Evolutionary conservation across 2,329 filamentous ascomycete species (phyloP).

Genomic region (Fusarium lyarnte): DNA sequence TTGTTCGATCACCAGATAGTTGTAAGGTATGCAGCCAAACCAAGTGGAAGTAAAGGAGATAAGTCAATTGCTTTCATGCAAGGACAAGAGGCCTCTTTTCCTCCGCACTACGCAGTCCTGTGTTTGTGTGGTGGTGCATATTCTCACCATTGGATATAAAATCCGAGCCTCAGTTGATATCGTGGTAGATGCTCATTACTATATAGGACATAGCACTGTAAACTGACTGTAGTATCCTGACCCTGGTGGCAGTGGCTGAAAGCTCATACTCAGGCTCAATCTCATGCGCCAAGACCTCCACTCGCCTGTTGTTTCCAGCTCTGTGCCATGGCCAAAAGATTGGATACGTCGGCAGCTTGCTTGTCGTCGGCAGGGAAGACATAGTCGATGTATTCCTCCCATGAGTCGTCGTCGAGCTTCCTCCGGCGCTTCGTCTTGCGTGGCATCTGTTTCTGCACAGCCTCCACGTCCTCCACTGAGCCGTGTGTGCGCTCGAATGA

Average conservation of each 20-base stretch:
- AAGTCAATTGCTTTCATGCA: neutral
- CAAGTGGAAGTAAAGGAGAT: neutral
- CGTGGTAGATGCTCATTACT: neutral
- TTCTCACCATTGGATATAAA: neutral
- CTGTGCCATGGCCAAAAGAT: conserved; percentile 85
- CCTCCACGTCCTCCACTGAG: conserved; percentile 75
- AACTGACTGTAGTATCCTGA: neutral
- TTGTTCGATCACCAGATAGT: neutral
- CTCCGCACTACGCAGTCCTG: neutral
- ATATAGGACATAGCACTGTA: neutral
- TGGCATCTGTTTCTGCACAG: conserved; percentile 93
- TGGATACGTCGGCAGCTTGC: conserved; percentile 83
- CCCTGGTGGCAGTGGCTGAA: neutral
- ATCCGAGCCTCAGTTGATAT: neutral
- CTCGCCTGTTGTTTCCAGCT: conserved; percentile 82
- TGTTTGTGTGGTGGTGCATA: neutral
- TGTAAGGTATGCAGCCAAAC: neutral
- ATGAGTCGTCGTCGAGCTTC: conserved; percentile 89
- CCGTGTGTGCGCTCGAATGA: conserved; percentile 92
- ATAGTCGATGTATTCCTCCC: conserved; percentile 96
- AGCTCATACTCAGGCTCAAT: neutral
- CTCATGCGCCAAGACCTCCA: conserved; percentile 45
- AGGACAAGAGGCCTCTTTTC: neutral
- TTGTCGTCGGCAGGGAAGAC: conserved; percentile 96
- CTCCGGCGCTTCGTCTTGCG: conserved; percentile 91